Conservation (phyloP, 176 grass and related monocot genomes). For the Secale cereale region DNA sequence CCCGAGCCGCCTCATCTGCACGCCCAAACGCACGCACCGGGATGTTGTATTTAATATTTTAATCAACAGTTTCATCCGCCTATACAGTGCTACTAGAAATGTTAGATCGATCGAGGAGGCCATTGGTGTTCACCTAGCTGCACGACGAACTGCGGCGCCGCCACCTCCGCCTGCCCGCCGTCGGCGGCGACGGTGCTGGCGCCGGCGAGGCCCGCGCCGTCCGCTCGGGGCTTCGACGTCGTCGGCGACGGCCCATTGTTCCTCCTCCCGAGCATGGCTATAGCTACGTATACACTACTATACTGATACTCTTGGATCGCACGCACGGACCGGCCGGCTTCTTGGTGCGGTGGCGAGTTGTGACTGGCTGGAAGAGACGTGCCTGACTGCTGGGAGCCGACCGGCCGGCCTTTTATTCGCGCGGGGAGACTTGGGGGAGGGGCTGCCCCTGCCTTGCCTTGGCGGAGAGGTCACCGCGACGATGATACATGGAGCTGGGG, state of each 20-base stretch:
- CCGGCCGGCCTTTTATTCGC: neutral
- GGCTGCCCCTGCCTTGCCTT: neutral
- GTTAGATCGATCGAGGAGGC: too few species aligned
- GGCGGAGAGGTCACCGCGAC: neutral
- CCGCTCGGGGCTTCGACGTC: neutral
- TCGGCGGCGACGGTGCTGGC: neutral
- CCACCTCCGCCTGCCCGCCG: constrained; percentile 1
- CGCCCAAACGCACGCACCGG: too few species aligned
- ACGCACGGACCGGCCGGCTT: neutral
- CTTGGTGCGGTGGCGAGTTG: neutral
- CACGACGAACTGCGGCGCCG: constrained; percentile 39
- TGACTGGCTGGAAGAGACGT: neutral
- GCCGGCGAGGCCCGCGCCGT: neutral
- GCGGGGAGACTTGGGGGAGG: constrained; percentile 12
- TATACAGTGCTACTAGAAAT: too few species aligned
- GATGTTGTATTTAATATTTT: too few species aligned
- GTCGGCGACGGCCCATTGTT: neutral
- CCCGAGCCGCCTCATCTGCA: constrained; percentile 53
- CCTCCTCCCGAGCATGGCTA: constrained; percentile 37
- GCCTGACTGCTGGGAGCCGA: neutral
- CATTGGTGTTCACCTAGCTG: constrained; percentile 17
- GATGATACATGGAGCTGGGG: neutral
- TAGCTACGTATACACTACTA: too few species aligned
- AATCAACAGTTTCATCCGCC: too few species aligned
- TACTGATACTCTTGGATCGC: too few species aligned